Evolutionary conservation across 2,329 filamentous ascomycete genomes (phyloP).

Genomic region (Fusarium liriodendri): DNA sequence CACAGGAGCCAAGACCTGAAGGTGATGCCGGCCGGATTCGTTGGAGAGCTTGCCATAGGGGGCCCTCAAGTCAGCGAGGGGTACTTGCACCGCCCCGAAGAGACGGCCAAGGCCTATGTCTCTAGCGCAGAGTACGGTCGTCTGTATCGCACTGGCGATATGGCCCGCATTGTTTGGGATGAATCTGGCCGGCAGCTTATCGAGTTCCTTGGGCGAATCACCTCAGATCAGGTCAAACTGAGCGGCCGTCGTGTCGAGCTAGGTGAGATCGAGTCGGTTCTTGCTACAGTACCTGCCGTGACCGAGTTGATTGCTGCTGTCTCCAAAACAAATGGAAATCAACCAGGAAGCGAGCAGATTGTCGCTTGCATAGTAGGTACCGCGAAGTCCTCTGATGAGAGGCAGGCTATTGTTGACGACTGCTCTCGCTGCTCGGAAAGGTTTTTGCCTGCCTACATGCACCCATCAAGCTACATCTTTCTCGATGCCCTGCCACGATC

Average conservation of each 20-base stretch:
- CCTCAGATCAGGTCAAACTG: constrained; percentile 80
- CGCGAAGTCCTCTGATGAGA: background rate
- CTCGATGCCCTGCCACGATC: constrained; percentile 1
- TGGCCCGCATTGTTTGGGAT: constrained; percentile 63
- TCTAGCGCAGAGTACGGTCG: background rate
- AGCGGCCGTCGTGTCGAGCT: constrained; percentile 80
- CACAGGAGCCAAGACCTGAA: constrained; percentile 45
- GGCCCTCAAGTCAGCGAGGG: constrained; percentile 78
- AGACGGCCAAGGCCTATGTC: constrained; percentile 57
- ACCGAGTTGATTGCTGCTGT: background rate
- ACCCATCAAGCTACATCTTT: constrained; percentile 2
- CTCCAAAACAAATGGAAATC: background rate
- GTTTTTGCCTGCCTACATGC: constrained; percentile 1
- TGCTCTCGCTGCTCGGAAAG: background rate
- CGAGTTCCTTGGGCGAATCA: constrained; percentile 64
- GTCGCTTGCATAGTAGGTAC: constrained; percentile 1
- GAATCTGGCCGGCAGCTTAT: constrained; percentile 71
- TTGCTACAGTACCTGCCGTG: background rate
- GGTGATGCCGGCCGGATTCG: constrained; percentile 72
- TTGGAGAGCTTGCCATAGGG: constrained; percentile 84
- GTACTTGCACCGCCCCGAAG: constrained; percentile 71
- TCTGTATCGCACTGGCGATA: constrained; percentile 4
- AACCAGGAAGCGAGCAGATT: background rate
- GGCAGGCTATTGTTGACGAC: background rate
- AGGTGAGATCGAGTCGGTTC: constrained; percentile 69